Evolutionary conservation across 768 basidiomycete species (phyloP), one percentile per base, ranked within the genome.

Genomic region (Hypholoma fasciculare): DNA sequence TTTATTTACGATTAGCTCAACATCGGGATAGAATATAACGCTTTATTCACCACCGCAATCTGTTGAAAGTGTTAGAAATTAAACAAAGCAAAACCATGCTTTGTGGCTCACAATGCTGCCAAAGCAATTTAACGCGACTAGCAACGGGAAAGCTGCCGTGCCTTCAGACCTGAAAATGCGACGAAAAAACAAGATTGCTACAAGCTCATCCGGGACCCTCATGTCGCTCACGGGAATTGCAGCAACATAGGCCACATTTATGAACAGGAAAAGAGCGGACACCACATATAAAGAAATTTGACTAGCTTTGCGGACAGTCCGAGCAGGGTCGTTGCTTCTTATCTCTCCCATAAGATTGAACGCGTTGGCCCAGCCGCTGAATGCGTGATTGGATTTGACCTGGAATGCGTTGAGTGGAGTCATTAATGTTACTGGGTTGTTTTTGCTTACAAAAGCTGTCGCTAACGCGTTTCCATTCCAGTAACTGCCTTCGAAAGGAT

Each of bases 401-500:
- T 68, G 54, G 48, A 27, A 11, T 47, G 12, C n/a, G 27, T 27
- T n/a, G 6, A 20, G 12, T 13, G 8, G 44, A 8, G 16, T 36
- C 52, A 30, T 47, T 16, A 12, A 6, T 9, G 9, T 34, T 34
- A 9, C 7, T 34, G 30, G 7, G 30, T 7, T 34, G 30, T 34
- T 34, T 34, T 34, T 9, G 52, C 65, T 52, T 43, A 73, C 74
- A 51, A 74, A 69, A 7, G 72, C 73, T 11, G 68, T 72, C 14
- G 75, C 70, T 3, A 73, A 64, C 12, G 80, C 80, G 58, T 84
- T 81, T 39, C 76, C 72, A 55, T 66, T 74, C 49, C 65, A 65
- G 27, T 75, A 74, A 1, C 79, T 84, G 13, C 84, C 85, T 9
- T 78, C 75, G 53, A 88, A 89, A 0, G 80, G 77, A 59, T 86